These are phyloP conservation scores for Saksenaea vasiformis DNA, from an alignment of 371 early-diverging fungal genomes.

Conservation along the genomic window DNA sequence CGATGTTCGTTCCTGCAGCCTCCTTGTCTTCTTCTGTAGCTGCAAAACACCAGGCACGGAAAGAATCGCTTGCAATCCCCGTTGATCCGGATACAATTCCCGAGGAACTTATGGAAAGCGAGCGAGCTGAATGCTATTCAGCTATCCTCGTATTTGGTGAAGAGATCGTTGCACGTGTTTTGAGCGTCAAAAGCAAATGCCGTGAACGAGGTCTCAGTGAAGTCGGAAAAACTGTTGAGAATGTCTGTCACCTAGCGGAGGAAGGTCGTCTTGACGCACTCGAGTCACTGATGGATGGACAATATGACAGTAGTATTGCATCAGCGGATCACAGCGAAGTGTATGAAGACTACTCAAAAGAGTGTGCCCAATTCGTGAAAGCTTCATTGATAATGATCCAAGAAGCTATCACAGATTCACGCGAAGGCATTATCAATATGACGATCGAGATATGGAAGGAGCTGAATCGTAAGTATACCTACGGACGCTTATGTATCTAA, in stretches of 20 bases:
- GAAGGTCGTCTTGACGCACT: slow-evolving; percentile 13
- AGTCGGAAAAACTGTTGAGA: slow-evolving; percentile 37
- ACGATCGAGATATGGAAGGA: slow-evolving; percentile 60
- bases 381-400: slow-evolving; percentile 63
- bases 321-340: slow-evolving; percentile 13
- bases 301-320: background rate
- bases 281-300: slow-evolving; percentile 7
- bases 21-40: slow-evolving; percentile 22
- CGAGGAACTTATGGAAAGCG: slow-evolving; percentile 57
- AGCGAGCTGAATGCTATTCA: slow-evolving; percentile 44
- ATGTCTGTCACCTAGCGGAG: slow-evolving; percentile 17
- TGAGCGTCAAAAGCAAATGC: slow-evolving; percentile 54
- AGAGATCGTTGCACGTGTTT: slow-evolving; percentile 46
- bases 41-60: slow-evolving; percentile 15
- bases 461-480: slow-evolving; percentile 50
- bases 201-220: slow-evolving; percentile 52
- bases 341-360: slow-evolving; percentile 8
- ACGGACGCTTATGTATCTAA: background rate
- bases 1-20: slow-evolving; percentile 9
- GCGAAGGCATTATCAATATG: slow-evolving; percentile 57
- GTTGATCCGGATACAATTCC: slow-evolving; percentile 40
- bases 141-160: slow-evolving; percentile 57
- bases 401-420: slow-evolving; percentile 63
- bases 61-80: slow-evolving; percentile 7
- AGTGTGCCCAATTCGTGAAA: slow-evolving; percentile 38